Evolutionary conservation across 2,329 filamentous ascomycete species (phyloP).

Genomic region (Lasiodiplodia theobromae): DNA sequence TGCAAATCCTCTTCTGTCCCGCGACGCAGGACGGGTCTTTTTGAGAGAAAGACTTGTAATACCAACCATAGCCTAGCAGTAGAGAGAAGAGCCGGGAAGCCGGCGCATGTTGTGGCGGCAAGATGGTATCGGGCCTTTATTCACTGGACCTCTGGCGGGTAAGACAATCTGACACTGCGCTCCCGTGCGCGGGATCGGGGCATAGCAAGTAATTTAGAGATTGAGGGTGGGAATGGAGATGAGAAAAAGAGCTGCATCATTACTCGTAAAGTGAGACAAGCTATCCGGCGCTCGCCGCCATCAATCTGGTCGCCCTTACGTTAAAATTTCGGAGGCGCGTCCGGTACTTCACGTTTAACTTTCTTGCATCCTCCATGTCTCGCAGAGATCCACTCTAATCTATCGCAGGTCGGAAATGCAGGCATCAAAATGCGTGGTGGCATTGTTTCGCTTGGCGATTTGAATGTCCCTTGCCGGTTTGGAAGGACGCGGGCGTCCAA

Average conservation of each 20-base stretch:
- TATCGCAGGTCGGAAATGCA: neutral
- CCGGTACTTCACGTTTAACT: neutral
- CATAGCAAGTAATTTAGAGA: too few species aligned
- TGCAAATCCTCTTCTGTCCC: neutral
- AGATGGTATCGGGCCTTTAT: too few species aligned
- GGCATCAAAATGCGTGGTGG: neutral
- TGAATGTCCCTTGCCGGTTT: neutral
- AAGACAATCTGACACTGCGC: too few species aligned
- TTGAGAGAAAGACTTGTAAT: too few species aligned
- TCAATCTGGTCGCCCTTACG: neutral
- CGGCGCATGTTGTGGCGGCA: too few species aligned
- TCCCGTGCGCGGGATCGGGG: too few species aligned
- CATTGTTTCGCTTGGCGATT: neutral
- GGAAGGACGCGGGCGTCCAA: neutral
- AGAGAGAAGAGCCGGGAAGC: too few species aligned
- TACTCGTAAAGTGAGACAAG: neutral
- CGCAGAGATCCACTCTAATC: neutral
- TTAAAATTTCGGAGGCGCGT: conserved; percentile 1
- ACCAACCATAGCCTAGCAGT: too few species aligned
- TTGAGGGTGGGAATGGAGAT: neutral
- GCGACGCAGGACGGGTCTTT: too few species aligned
- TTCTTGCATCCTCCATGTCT: neutral
- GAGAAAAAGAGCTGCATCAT: neutral
- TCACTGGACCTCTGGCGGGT: too few species aligned
- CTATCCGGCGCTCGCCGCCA: neutral